Percentiles rank a stretch among this genome's conserved stretches.
phyloP scores from a whole-genome alignment of 2,329 filamentous ascomycete genomes.

The Alternaria dauci region DNA sequence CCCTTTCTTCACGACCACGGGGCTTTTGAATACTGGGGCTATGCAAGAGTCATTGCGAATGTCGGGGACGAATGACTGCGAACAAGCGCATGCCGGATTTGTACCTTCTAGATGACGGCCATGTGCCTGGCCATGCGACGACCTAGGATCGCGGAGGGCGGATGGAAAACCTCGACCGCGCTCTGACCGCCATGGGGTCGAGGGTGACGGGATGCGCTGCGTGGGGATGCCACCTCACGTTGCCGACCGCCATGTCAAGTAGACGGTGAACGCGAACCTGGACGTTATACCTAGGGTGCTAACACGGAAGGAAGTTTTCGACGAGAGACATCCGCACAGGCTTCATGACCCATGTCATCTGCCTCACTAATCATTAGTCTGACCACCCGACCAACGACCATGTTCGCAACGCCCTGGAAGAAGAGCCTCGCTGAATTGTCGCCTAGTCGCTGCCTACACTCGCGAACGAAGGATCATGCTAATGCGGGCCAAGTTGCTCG shows the following conservation, averaged over 20 bases:
- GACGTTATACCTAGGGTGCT: background rate
- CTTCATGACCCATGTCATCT: constrained; percentile 9
- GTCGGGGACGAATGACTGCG: constrained; percentile 10
- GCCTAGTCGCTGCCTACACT: constrained; percentile 5
- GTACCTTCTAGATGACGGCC: constrained; percentile 4
- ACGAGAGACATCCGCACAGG: constrained; percentile 3
- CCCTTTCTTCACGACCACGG: background rate
- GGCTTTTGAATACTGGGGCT: constrained; percentile 7
- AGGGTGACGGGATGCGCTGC: constrained; percentile 12
- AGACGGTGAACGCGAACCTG: constrained; percentile 8
- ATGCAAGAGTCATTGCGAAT: constrained; percentile 5
- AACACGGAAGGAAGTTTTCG: constrained; percentile 3
- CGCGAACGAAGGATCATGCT: constrained; percentile 2
- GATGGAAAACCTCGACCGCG: constrained; percentile 18
- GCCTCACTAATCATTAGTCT: constrained; percentile 3
- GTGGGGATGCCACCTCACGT: constrained; percentile 21
- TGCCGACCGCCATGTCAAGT: constrained; percentile 19
- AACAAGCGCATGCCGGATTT: constrained; percentile 9
- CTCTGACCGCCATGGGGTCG: constrained; percentile 21
- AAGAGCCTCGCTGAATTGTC: background rate
- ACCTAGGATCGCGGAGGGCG: constrained; percentile 15
- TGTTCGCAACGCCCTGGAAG: constrained; percentile 3
- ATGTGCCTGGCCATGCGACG: constrained; percentile 13
- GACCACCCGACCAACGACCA: constrained; percentile 10
- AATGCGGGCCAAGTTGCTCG: constrained; percentile 4